Conservation (phyloP, 768 basidiomycete genomes). For the Trametes cubensis region DNA sequence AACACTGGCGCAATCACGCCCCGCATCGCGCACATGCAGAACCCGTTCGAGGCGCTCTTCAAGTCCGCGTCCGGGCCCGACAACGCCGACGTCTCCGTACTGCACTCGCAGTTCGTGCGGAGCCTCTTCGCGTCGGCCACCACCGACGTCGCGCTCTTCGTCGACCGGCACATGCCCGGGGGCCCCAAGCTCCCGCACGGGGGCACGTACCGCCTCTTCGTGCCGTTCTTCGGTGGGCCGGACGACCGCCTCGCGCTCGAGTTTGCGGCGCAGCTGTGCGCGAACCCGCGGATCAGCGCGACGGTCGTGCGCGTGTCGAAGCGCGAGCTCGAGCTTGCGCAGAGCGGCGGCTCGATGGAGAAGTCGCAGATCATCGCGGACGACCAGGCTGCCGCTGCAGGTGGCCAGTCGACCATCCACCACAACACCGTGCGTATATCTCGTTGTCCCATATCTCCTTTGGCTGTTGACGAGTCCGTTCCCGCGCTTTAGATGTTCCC, state of each 20-base stretch:
- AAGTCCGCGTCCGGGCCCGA: constrained; percentile 32
- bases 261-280: constrained; percentile 82
- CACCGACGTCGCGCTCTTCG: constrained; percentile 81
- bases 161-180: constrained; percentile 55
- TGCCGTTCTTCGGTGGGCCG: constrained; percentile 93
- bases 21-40: constrained; percentile 40
- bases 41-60: constrained; percentile 78
- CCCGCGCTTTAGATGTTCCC: constrained; percentile 47
- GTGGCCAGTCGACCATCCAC: constrained; percentile 8
- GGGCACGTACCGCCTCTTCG: constrained; percentile 63
- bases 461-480: no score
- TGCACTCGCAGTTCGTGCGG: constrained; percentile 85
- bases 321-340: constrained; percentile 36
- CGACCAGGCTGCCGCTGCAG: constrained; percentile 17
- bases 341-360: constrained; percentile 22
- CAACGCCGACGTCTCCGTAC: constrained; percentile 49
- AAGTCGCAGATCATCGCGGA: constrained; percentile 35
- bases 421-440: constrained; percentile 24
- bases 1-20: constrained; percentile 23
- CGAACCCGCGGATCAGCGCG: constrained; percentile 65
- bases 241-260: constrained; percentile 89
- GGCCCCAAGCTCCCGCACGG: constrained; percentile 33
- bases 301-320: constrained; percentile 73
- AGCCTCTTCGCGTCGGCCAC: constrained; percentile 71
- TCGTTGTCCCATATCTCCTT: no score